phyloP scores from a whole-genome alignment of 2,329 filamentous ascomycete genomes.

The Colletotrichum salicis region DNA sequence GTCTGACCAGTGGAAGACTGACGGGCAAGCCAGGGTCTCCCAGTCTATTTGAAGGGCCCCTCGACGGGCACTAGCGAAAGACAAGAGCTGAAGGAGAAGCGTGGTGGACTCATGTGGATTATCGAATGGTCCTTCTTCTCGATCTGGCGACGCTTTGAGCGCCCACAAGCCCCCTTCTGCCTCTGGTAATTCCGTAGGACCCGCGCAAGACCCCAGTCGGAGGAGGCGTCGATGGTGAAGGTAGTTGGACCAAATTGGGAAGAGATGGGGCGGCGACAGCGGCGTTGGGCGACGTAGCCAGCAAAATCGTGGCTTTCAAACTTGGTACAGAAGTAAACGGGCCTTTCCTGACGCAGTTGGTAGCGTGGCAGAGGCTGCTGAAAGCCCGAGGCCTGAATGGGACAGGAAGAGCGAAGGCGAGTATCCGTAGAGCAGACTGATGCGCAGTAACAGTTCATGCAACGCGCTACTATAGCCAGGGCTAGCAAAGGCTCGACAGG shows the following conservation, averaged over 20 bases:
- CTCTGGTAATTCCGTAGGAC: constrained; percentile 29
- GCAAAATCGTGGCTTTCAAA: constrained; percentile 22
- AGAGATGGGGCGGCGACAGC: neutral
- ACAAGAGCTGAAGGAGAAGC: constrained; percentile 23
- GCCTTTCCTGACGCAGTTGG: constrained; percentile 27
- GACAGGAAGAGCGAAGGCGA: too few species aligned
- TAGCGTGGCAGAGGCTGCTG: neutral
- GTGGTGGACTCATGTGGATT: constrained; percentile 20
- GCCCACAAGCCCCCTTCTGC: constrained; percentile 19
- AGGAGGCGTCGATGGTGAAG: constrained; percentile 31
- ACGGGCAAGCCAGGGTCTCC: constrained; percentile 23
- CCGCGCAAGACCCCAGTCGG: constrained; percentile 15
- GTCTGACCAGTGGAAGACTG: neutral
- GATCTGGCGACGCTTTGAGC: constrained; percentile 27
- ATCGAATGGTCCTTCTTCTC: constrained; percentile 18
- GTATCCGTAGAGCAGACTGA: neutral
- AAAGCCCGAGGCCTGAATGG: neutral
- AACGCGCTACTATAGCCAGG: constrained; percentile 21
- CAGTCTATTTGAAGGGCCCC: constrained; percentile 26
- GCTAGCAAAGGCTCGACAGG: constrained; percentile 31
- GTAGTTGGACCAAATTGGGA: constrained; percentile 6
- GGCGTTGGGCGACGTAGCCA: constrained; percentile 3
- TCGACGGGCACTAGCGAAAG: constrained; percentile 12
- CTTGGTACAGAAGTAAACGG: neutral
- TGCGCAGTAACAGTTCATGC: constrained; percentile 10